These are phyloP conservation scores for Ceratobasidium papillatum DNA, from an alignment of 1,284 basidiomycete species.

Conservation along the genomic window DNA sequence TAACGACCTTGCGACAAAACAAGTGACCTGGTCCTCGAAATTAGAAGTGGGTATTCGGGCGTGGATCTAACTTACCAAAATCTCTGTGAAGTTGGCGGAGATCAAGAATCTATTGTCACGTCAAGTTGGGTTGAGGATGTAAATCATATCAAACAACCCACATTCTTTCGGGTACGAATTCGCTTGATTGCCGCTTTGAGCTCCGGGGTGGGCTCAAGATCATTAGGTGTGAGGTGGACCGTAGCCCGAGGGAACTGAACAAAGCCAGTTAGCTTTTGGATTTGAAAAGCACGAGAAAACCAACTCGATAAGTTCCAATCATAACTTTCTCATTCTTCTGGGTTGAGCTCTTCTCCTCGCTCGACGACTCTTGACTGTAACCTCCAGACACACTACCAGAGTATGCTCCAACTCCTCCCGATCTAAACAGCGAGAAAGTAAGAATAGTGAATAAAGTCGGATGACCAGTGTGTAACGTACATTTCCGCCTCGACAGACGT, in stretches of 20 bases:
- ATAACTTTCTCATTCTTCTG: slow-evolving; percentile 1
- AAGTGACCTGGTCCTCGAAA: neutral
- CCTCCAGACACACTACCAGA: neutral
- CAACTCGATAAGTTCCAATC: slow-evolving; percentile 9
- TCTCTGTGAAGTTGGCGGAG: slow-evolving; percentile 10
- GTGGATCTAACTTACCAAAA: neutral
- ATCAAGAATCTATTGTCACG: neutral
- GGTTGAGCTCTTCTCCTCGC: neutral
- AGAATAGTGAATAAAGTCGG: neutral
- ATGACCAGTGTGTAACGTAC: neutral
- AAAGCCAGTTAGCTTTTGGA: neutral
- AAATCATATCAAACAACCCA: neutral
- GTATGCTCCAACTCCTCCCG: neutral
- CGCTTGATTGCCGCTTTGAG: slow-evolving; percentile 4
- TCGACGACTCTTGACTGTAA: neutral
- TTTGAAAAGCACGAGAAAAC: neutral
- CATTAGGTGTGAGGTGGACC: neutral
- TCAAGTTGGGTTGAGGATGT: neutral
- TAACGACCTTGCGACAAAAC: slow-evolving; percentile 8
- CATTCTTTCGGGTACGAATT: neutral
- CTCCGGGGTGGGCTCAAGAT: slow-evolving; percentile 11
- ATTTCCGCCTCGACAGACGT: neutral
- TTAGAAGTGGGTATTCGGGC: neutral
- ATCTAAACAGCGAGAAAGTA: slow-evolving; percentile 1
- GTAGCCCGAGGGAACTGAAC: slow-evolving; percentile 15